phyloP scores from a whole-genome alignment of 352 stramenopile species.

The Phytophthora sp. region DNA sequence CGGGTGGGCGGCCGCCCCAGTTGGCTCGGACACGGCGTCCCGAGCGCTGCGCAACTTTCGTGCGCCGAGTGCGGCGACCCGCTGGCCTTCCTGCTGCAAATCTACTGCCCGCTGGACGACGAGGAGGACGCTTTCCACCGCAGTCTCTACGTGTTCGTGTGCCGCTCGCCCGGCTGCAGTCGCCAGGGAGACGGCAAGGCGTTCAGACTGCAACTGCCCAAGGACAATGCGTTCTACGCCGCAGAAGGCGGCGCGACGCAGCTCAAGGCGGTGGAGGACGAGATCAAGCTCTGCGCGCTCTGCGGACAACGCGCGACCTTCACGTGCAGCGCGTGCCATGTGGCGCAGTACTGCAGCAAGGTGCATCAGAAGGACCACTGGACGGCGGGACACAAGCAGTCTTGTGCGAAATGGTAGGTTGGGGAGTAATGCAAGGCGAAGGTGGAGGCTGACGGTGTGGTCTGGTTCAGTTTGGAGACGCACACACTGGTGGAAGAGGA shows the following conservation, averaged over 20 bases:
- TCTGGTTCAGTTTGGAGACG: slow-evolving; percentile 34
- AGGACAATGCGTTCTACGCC: slow-evolving; percentile 92
- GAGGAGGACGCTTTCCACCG: slow-evolving; percentile 91
- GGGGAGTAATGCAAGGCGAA: background rate
- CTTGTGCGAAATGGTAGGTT: slow-evolving; percentile 64
- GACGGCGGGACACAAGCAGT: slow-evolving; percentile 67
- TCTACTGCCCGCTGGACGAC: slow-evolving; percentile 94
- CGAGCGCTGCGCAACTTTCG: slow-evolving; percentile 46
- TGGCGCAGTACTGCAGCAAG: slow-evolving; percentile 83
- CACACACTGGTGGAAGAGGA: slow-evolving; percentile 51
- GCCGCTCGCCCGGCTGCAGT: slow-evolving; percentile 67
- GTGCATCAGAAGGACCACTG: slow-evolving; percentile 84
- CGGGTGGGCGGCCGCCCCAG: slow-evolving; percentile 88
- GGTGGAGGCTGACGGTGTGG: background rate
- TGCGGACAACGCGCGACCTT: slow-evolving; percentile 70
- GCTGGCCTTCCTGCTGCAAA: slow-evolving; percentile 88
- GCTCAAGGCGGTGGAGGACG: slow-evolving; percentile 16
- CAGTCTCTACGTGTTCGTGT: slow-evolving; percentile 93
- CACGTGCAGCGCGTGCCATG: slow-evolving; percentile 74
- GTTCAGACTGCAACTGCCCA: slow-evolving; percentile 88
- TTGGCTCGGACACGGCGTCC: slow-evolving; percentile 82
- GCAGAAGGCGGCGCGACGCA: slow-evolving; percentile 41
- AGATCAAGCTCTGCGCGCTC: slow-evolving; percentile 49
- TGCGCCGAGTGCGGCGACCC: slow-evolving; percentile 55
- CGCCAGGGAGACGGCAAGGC: slow-evolving; percentile 67